Base-by-base conservation (phyloP, 345 rosid genomes). In the Geranium brycei region DNA sequence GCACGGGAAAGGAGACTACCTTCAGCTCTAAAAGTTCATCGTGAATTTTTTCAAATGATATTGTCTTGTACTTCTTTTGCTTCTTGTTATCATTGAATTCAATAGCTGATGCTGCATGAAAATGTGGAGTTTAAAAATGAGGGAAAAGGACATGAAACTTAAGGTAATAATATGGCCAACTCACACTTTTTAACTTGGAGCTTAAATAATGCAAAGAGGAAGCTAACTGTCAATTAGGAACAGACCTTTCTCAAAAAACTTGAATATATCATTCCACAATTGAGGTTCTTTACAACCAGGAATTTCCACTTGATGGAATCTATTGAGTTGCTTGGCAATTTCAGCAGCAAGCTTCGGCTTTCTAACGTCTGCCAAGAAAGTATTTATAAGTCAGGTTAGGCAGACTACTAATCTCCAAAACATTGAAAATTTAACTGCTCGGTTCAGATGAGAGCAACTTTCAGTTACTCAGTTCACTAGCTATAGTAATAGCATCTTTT, bases 201-300 rank as follows among this genome's bases (percentile, higher is more conserved):
- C 23, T 17, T 15, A 17, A 55, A 5, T 47, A 13, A 10, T 8
- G 53, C 14, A 40, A 15, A 32, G 53, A 62, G 65, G 62, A 63
- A 59, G 40, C 55, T 17, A 41, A 2, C 23, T 47, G 10, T 57
- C 60, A 32, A n/a, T 38, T 15, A 11, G 51, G 64, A 51, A 51
- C 59, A 60, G 38, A 90, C 99, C 97, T 75, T 79, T 93, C 71
- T 82, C 95, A 69, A 74, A 88, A 73, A 93, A 90, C 83, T 82
- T 90, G 72, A 82, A 80, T 62, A 93, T 76, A 56, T 90, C 99
- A 73, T 77, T 75, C 97, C 97, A 93, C 18, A 90, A 79, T 71
- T 93, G 96, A 73, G 99, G 95, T 70, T 88, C 99, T 76, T 83
- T 83, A 73, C 87, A 82, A 51, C 97, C 95, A 12, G 99, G 91